These are phyloP conservation scores for Xylaria hypoxylon DNA, from an alignment of 2,329 filamentous ascomycete species.

Conservation along the genomic window DNA sequence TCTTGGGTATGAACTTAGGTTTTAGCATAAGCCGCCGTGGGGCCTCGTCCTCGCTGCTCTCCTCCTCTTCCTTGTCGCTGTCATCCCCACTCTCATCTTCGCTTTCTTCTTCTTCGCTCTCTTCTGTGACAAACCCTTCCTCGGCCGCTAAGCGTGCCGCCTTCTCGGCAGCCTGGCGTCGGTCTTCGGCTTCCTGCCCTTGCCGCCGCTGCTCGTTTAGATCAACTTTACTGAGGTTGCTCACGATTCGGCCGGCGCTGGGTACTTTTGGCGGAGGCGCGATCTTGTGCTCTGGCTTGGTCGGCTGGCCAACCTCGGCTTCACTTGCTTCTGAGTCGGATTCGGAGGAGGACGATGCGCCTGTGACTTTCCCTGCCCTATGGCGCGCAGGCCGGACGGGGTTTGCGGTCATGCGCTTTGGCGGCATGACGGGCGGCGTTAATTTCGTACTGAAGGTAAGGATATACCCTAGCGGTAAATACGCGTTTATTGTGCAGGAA, in stretches of 20 bases:
- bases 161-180: constrained; percentile 61
- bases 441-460: neutral
- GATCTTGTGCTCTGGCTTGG: constrained; percentile 52
- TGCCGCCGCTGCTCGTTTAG: constrained; percentile 61
- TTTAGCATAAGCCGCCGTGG: constrained; percentile 70
- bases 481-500: neutral
- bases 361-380: constrained; percentile 82
- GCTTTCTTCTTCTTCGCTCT: constrained; percentile 56
- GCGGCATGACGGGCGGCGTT: constrained; percentile 62
- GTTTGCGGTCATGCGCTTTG: constrained; percentile 94
- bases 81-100: constrained; percentile 53
- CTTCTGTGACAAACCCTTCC: constrained; percentile 71
- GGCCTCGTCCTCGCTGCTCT: constrained; percentile 67
- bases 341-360: constrained; percentile 61
- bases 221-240: constrained; percentile 63
- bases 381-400: constrained; percentile 83
- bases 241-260: constrained; percentile 68
- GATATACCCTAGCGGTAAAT: neutral
- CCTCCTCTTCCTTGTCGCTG: constrained; percentile 56
- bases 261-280: constrained; percentile 68
- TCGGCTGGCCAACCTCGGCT: constrained; percentile 50
- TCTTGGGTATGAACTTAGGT: constrained; percentile 73
- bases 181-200: constrained; percentile 60
- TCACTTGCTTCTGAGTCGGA: constrained; percentile 62
- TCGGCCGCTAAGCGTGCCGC: constrained; percentile 66